phyloP scores from a whole-genome alignment of 345 rosid genomes.

The Ailanthus altissimus region DNA sequence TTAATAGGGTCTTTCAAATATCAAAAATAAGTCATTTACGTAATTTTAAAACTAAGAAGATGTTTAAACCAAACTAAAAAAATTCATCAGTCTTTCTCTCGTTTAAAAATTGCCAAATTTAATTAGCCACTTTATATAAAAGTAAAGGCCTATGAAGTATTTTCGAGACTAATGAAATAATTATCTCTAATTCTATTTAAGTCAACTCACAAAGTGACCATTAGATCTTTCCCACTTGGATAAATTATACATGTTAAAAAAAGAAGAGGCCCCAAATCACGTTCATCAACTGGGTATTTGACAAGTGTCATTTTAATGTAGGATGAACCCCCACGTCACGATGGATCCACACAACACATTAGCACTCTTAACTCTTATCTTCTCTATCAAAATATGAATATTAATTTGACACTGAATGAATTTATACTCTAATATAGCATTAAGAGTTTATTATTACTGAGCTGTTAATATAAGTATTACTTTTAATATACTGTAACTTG shows the following conservation, averaged over 20 bases:
- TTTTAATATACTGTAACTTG: too few species aligned
- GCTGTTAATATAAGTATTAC: too few species aligned
- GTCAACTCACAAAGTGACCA: conserved; percentile 4
- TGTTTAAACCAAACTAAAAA: too few species aligned
- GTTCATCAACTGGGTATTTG: not conserved
- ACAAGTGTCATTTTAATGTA: not conserved
- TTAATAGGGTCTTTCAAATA: too few species aligned
- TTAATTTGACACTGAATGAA: too few species aligned
- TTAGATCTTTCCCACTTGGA: conserved; percentile 14
- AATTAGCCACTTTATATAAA: not conserved
- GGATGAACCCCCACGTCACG: not conserved
- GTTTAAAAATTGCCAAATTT: not conserved
- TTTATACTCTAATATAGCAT: too few species aligned
- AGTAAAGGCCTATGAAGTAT: not conserved
- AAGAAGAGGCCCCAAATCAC: not conserved
- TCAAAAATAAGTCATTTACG: too few species aligned
- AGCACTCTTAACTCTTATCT: too few species aligned
- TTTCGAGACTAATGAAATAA: not conserved
- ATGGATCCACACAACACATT: not conserved
- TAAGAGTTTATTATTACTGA: too few species aligned
- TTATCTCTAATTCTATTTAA: not conserved
- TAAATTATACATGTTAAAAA: not conserved
- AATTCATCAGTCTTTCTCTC: too few species aligned
- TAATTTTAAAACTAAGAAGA: too few species aligned
- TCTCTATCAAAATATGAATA: not conserved